These are phyloP conservation scores for Colletotrichum caudatum DNA, from an alignment of 2,329 filamentous ascomycete genomes.

Conservation along the genomic window DNA sequence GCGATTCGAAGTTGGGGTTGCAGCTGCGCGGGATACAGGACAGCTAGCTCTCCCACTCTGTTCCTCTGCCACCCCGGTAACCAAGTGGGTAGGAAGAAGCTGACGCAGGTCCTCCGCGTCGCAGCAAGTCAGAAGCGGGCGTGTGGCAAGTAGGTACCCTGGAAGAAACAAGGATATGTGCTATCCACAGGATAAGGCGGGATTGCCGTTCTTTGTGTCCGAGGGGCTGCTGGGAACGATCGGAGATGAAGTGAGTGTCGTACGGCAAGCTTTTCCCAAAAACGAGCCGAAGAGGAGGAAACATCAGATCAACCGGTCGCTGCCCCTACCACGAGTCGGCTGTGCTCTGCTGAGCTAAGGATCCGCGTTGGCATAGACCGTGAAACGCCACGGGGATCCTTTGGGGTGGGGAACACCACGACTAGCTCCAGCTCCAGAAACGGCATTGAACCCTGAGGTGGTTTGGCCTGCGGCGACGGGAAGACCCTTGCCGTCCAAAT, in stretches of 20 bases:
- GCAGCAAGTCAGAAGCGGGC: not conserved
- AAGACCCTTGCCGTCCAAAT: constrained; percentile 38
- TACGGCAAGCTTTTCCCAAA: constrained; percentile 5
- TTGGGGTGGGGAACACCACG: constrained; percentile 27
- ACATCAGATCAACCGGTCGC: constrained; percentile 30
- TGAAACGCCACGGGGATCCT: constrained; percentile 37
- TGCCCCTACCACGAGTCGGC: constrained; percentile 7
- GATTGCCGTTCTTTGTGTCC: constrained; percentile 8
- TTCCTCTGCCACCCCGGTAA: constrained; percentile 25
- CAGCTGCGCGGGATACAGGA: constrained; percentile 33
- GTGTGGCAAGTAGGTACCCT: constrained; percentile 1
- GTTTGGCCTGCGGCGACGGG: constrained; percentile 20
- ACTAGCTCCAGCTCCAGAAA: constrained; percentile 10
- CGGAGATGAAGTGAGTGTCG: constrained; percentile 1
- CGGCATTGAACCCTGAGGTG: constrained; percentile 15
- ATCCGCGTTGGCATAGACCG: constrained; percentile 23
- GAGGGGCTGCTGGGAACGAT: not conserved
- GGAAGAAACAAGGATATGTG: constrained; percentile 9
- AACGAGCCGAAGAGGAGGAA: constrained; percentile 8
- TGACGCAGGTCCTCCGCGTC: constrained; percentile 37
- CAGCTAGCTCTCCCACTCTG: constrained; percentile 29
- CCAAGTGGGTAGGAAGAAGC: constrained; percentile 34
- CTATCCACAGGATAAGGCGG: constrained; percentile 21
- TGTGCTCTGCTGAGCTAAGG: constrained; percentile 30
- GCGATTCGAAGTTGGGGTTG: constrained; percentile 7